Evolutionary conservation across 345 rosid genomes (phyloP).

Genomic region (Lepidium sativum): DNA sequence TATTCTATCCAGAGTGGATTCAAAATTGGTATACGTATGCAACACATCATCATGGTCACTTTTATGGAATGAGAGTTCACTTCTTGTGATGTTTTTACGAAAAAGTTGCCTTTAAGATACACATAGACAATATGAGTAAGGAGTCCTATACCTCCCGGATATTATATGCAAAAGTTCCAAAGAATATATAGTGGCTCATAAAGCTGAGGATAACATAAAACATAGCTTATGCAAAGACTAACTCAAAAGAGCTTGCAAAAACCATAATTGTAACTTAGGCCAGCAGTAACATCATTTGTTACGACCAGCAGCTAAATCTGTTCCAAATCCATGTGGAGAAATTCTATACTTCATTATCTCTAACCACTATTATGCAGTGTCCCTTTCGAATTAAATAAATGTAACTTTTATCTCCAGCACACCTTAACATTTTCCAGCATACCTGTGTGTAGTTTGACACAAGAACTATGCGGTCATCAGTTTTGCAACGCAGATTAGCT

Average conservation of each 20-base stretch:
- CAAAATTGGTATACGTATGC: neutral
- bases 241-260: neutral
- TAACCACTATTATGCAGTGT: too few relatives aligned
- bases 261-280: neutral
- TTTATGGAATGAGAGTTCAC: neutral
- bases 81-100: neutral
- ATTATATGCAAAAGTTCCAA: neutral
- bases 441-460: constrained; percentile 99
- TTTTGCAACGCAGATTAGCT: constrained; percentile 68
- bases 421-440: constrained; percentile 5
- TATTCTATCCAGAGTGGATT: constrained; percentile 12
- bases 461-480: constrained; percentile 90
- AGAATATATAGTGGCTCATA: neutral
- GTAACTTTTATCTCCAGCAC: neutral
- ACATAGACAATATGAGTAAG: neutral
- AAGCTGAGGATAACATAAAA: neutral
- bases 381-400: too few relatives aligned
- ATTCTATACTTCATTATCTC: neutral
- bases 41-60: constrained; percentile 3
- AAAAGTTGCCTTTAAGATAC: too few relatives aligned
- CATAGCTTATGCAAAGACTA: constrained; percentile 11
- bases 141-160: neutral
- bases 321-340: constrained; percentile 5
- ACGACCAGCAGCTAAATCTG: constrained; percentile 4
- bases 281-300: constrained; percentile 1